Evolutionary conservation across 257 asterid genomes (phyloP).

Genomic region (Eustoma russellianum): DNA sequence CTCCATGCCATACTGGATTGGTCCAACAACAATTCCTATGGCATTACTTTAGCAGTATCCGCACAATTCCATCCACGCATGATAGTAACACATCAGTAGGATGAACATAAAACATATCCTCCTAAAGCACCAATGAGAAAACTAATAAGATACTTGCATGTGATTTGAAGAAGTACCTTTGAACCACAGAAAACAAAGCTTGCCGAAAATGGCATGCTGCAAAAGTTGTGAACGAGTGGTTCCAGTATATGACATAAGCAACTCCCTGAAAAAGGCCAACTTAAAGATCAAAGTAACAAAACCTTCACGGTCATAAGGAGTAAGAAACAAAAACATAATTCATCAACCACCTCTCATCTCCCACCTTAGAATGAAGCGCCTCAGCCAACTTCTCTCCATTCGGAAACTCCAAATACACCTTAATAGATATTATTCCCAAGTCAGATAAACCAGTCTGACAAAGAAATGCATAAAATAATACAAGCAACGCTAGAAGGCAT

Average conservation of each 20-base stretch:
- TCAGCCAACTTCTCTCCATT: conserved; percentile 75
- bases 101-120: too few species aligned
- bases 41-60: too few species aligned
- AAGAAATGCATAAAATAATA: too few species aligned
- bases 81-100: too few species aligned
- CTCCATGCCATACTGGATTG: too few species aligned
- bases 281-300: conserved; percentile 10
- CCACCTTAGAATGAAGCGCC: conserved; percentile 78
- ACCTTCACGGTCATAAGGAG: conserved; percentile 7
- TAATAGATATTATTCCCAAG: conserved; percentile 9
- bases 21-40: too few species aligned
- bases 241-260: conserved; percentile 81
- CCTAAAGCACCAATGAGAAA: too few species aligned
- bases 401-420: conserved; percentile 92
- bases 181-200: conserved; percentile 68
- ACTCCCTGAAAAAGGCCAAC: conserved; percentile 55
- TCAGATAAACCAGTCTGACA: too few species aligned
- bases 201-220: conserved; percentile 79
- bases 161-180: conserved; percentile 57
- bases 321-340: background rate
- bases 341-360: background rate
- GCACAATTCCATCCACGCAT: too few species aligned
- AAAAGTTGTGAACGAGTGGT: conserved; percentile 49
- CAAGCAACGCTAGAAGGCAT: too few species aligned
- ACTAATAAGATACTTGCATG: too few species aligned